These are phyloP conservation scores for Pichia norvegensis DNA, from an alignment of 1,139 yeast species.

Conservation along the genomic window DNA sequence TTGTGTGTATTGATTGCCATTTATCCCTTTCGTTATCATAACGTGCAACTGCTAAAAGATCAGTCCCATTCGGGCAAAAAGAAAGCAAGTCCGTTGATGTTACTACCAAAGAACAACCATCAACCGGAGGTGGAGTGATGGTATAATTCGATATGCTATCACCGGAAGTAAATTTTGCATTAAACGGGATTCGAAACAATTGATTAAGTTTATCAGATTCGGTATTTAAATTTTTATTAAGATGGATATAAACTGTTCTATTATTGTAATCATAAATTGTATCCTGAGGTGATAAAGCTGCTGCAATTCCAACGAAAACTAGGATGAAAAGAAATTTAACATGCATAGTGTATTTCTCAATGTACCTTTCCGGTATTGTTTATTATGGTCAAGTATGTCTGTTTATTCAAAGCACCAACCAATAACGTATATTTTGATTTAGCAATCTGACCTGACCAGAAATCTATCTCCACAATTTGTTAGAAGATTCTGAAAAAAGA, in stretches of 20 bases:
- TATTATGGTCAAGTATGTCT: no score
- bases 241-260: constrained; percentile 33
- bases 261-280: constrained; percentile 35
- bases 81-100: constrained; percentile 19
- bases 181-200: constrained; percentile 31
- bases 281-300: constrained; percentile 24
- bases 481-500: background rate
- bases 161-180: constrained; percentile 22
- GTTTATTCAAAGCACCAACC: no score
- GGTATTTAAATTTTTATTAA: constrained; percentile 23
- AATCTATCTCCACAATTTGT: no score
- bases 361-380: no score
- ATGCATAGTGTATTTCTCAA: no score
- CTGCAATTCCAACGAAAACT: background rate
- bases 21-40: constrained; percentile 15
- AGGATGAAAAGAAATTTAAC: background rate
- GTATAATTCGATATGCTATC: constrained; percentile 17
- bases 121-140: constrained; percentile 22
- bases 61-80: constrained; percentile 15
- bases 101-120: constrained; percentile 22
- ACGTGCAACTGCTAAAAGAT: constrained; percentile 7
- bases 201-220: background rate
- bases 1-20: constrained; percentile 25
- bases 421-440: no score
- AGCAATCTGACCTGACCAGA: no score